phyloP scores from a whole-genome alignment of 805 yeast genomes.

The Candida dajiaensis region DNA sequence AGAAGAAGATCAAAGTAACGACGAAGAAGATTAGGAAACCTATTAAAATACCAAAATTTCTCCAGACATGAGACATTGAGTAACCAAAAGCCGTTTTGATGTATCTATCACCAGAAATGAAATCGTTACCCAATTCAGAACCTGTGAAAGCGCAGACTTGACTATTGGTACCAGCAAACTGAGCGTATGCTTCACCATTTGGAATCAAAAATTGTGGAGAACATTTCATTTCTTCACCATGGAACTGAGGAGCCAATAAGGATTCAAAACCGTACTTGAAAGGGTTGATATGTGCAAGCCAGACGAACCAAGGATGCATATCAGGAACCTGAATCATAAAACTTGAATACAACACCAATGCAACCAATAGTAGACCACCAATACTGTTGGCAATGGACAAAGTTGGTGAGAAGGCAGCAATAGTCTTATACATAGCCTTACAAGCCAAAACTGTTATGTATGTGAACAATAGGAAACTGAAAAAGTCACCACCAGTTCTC shows the following conservation, averaged over 20 bases:
- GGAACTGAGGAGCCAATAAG: slow-evolving; percentile 47
- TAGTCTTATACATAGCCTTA: slow-evolving; percentile 46
- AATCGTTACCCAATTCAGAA: slow-evolving; percentile 34
- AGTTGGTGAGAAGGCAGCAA: slow-evolving; percentile 40
- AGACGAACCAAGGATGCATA: slow-evolving; percentile 55
- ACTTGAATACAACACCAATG: slow-evolving; percentile 45
- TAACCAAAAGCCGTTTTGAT: slow-evolving; percentile 39
- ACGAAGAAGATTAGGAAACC: slow-evolving; percentile 54
- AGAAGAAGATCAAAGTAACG: slow-evolving; percentile 42
- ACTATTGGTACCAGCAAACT: slow-evolving; percentile 24
- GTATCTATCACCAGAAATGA: slow-evolving; percentile 49
- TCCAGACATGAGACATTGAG: slow-evolving; percentile 46
- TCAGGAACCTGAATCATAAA: slow-evolving; percentile 47
- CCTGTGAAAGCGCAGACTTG: slow-evolving; percentile 39
- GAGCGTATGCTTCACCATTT: slow-evolving; percentile 45
- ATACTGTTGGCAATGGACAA: slow-evolving; percentile 50
- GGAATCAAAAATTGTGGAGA: slow-evolving; percentile 50
- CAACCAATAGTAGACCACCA: slow-evolving; percentile 38
- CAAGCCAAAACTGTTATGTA: slow-evolving; percentile 36
- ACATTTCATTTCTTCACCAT: slow-evolving; percentile 50
- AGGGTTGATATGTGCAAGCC: slow-evolving; percentile 54
- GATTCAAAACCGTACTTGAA: slow-evolving; percentile 49
- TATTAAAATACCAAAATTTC: slow-evolving; percentile 56
- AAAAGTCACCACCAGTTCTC: slow-evolving; percentile 45
- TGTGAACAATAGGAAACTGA: slow-evolving; percentile 39